Evolutionary conservation across 176 grass and related monocot genomes (phyloP), one percentile per base, ranked within the genome.

Genomic region (Carex kokanica): DNA sequence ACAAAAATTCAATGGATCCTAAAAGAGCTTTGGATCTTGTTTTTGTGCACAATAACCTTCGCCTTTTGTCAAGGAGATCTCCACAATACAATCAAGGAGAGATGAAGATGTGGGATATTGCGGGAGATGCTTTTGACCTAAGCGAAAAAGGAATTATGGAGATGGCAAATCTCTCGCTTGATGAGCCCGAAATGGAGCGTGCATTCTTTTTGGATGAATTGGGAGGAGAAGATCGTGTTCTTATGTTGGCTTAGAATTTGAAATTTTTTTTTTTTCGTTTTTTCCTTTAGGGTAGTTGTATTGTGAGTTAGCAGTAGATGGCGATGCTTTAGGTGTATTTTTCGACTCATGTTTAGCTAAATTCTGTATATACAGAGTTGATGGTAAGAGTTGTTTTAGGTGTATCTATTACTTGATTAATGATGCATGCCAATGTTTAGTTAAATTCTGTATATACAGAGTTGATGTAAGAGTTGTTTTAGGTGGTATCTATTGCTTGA

Each of bases 1-100:
- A 73, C 31, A 70, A 55, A 16, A 85, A 78, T 24, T 43, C 70
- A 16, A 60, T 78, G 25, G 74, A 38, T 41, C 55, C 32, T 62
- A 21, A 78, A 77, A 12, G 66, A 45, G 36, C 9, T 32, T 2
- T 63, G 16, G 55, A 85, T 78, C 60, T 78, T 27, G 8, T 64
- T 61, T 85, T 85, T 85, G 69, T 85, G 11, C 56, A 78, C 68
- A 63, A 17, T 72, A 77, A 85, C 61, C 53, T 85, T 75, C 69
- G 32, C n/a, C 83, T 85, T 18, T 29, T 85, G 43, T 85, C 55
- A 16, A 61, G 53, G 54, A 49, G 27, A 45, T 57, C 45, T 77
- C 1, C 24, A 52, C 31, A 77, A 17, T 85, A 77, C 6, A 75
- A 25, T 7, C 20, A 84, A 63, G 24, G 17, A 60, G 53, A 84